Base-by-base conservation (phyloP, 2,329 filamentous ascomycete genomes). In the Paecilomyces formosus region DNA sequence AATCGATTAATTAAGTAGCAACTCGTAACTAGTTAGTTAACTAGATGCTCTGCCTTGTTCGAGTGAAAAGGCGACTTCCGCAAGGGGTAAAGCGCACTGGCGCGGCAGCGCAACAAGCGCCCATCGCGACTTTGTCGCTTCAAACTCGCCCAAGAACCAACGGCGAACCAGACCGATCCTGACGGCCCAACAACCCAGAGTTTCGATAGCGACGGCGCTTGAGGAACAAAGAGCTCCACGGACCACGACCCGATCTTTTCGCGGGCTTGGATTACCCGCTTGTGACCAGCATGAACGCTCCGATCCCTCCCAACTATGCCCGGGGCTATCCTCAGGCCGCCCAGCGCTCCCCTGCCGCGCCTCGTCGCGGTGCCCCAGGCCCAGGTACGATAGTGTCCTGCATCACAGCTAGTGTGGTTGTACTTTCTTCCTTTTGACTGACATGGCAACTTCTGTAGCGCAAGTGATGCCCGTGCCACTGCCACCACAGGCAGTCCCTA, bases 231-330 rank as follows among this genome's bases (percentile, higher is more conserved):
- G 35, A 31, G n/a, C 15, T 21, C 51, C 35, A 33, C 53, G 18
- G 45, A 58, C 30, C 35, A 50, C 24, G 24, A 13, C 28, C 18
- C 22, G 21, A 51, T 56, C 56, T n/a, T 49, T 18, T 57, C 7
- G 49, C 50, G 56, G 26, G 21, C 33, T 56, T 55, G 39, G 26
- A 57, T 58, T 58, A 18, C 45, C 53, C 54, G 59, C 64, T 58
- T 55, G 58, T 61, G 63, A 24, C 54, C 56, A 53, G 28, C 50
- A 75, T 74, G 69, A 74, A 75, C 63, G 68, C 72, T 62, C 70
- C 72, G 60, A 73, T 77, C 68, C 74, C 74, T 64, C 72, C 73
- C 57, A 74, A 71, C 67, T 77, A 74, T 63, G 66, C 68, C 57
- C 74, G 75, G 68, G 72, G 72, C 58, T 76, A 73, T 59, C 72